phyloP scores from a whole-genome alignment of 371 early-diverging fungal species.

The Mortierella sp. region DNA sequence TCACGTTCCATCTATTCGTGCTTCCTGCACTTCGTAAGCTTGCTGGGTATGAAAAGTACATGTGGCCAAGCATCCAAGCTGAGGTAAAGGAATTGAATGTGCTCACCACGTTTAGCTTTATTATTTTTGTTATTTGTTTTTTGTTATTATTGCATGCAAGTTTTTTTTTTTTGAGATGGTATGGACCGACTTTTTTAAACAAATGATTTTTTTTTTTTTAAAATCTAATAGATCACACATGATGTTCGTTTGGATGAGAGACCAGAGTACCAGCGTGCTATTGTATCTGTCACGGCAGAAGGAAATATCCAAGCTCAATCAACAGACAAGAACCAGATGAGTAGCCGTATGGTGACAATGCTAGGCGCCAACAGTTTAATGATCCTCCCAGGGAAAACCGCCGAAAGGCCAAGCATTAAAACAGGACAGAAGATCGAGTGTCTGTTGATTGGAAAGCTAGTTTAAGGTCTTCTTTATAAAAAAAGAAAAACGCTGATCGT shows the following conservation, averaged over 20 bases:
- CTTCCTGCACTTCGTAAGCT: conserved; percentile 85
- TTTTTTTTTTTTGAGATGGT: too few relatives aligned
- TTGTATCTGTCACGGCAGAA: conserved; percentile 54
- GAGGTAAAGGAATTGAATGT: conserved; percentile 61
- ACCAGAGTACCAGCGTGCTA: conserved; percentile 89
- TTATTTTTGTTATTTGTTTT: not conserved
- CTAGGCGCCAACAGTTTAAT: conserved; percentile 84
- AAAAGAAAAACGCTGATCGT: not conserved
- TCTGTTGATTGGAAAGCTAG: conserved; percentile 48
- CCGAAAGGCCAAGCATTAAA: conserved; percentile 8
- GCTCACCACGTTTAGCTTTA: too few relatives aligned
- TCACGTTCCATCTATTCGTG: conserved; percentile 91
- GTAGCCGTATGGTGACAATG: conserved; percentile 86
- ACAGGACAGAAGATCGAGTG: conserved; percentile 49
- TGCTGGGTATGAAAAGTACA: conserved; percentile 68
- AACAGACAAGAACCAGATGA: conserved; percentile 81
- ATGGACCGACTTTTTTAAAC: too few relatives aligned
- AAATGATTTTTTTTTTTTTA: not conserved
- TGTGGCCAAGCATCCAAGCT: conserved; percentile 67
- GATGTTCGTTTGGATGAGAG: conserved; percentile 77
- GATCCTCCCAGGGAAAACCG: conserved; percentile 66
- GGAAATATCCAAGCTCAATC: conserved; percentile 68
- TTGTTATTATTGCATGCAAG: too few relatives aligned
- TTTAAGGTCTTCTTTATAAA: not conserved
- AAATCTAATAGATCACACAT: conserved; percentile 47